Percentiles rank a stretch among this genome's conserved stretches.
phyloP scores from a whole-genome alignment of 192 early-diverging fungal species.

The Thamnidium elegans region DNA sequence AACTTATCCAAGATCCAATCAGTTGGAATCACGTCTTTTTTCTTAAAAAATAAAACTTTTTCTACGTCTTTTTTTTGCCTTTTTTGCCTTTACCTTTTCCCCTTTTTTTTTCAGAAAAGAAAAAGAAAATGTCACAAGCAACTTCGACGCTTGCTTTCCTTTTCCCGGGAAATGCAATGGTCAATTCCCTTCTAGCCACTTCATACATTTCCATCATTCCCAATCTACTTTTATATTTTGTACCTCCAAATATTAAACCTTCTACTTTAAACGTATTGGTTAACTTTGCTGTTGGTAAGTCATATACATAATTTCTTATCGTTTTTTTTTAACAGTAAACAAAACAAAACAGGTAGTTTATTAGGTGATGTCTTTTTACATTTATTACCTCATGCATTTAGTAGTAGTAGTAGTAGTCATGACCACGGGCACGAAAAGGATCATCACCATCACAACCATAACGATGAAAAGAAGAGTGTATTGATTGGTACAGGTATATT shows the following conservation, averaged over 20 bases:
- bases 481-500: constrained; percentile 73
- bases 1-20: too few relatives aligned
- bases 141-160: constrained; percentile 45
- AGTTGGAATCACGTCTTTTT: background rate
- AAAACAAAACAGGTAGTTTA: constrained; percentile 48
- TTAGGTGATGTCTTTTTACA: constrained; percentile 85
- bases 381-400: constrained; percentile 73
- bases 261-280: constrained; percentile 68
- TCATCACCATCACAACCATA: constrained; percentile 15
- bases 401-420: background rate
- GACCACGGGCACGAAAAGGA: constrained; percentile 4
- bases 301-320: too few relatives aligned
- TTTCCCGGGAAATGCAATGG: constrained; percentile 54
- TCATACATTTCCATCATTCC: constrained; percentile 82
- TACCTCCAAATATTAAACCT: constrained; percentile 64
- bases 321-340: too few relatives aligned
- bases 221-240: constrained; percentile 75
- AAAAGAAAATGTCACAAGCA: too few relatives aligned
- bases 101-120: background rate
- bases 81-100: background rate
- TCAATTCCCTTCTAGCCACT: constrained; percentile 69
- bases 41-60: background rate
- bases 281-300: constrained; percentile 71
- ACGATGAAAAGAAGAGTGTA: constrained; percentile 51
- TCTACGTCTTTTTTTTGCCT: background rate